phyloP scores from a whole-genome alignment of 192 early-diverging fungal species.

The Podila clonocystis region DNA sequence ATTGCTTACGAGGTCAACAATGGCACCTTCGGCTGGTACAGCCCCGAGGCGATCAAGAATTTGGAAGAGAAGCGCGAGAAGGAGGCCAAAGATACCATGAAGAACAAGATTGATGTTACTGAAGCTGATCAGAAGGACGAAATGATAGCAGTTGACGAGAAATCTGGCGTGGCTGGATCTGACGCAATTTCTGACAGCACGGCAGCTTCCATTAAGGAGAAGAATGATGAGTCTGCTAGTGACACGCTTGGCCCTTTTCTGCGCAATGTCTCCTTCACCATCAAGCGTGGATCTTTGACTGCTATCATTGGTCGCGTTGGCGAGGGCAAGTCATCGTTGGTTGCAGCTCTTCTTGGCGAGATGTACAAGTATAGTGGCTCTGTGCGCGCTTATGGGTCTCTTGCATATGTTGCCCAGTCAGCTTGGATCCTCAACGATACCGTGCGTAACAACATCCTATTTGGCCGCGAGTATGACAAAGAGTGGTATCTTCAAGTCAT shows the following conservation, averaged over 20 bases:
- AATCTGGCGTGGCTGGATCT: background rate
- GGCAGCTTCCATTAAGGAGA: background rate
- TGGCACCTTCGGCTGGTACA: constrained; percentile 49
- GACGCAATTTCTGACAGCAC: background rate
- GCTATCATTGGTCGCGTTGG: constrained; percentile 65
- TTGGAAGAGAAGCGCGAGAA: constrained; percentile 21
- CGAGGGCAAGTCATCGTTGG: constrained; percentile 64
- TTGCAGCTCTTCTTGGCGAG: constrained; percentile 60
- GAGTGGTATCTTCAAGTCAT: constrained; percentile 66
- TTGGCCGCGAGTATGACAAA: constrained; percentile 82
- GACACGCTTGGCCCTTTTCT: constrained; percentile 45
- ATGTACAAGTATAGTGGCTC: constrained; percentile 55
- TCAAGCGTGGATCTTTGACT: constrained; percentile 53
- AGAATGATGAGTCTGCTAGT: background rate
- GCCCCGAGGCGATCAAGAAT: constrained; percentile 29
- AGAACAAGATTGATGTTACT: background rate
- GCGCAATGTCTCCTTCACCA: constrained; percentile 50
- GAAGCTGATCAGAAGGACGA: background rate
- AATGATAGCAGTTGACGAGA: constrained; percentile 4
- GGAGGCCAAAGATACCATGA: constrained; percentile 15
- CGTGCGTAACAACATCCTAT: constrained; percentile 90
- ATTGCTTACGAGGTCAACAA: constrained; percentile 26
- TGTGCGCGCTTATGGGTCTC: constrained; percentile 26
- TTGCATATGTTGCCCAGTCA: constrained; percentile 58
- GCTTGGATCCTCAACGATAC: constrained; percentile 97